Evolutionary conservation across 2,329 filamentous ascomycete species (phyloP).

Genomic region (Clarireedia hainanense): DNA sequence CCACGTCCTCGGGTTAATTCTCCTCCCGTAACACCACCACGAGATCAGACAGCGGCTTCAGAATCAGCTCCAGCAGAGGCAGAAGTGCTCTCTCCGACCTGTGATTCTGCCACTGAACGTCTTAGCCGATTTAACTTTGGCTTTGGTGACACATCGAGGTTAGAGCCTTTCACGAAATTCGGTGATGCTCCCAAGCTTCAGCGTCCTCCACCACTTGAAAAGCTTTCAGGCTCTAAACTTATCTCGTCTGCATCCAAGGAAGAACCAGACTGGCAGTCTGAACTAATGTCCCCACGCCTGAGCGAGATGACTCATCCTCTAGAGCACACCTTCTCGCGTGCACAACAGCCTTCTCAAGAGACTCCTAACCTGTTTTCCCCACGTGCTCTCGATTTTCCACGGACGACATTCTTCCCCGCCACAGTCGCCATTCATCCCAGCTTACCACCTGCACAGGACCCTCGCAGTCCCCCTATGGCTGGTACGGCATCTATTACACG

Average conservation of each 20-base stretch:
- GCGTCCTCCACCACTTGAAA: slow-evolving; percentile 1
- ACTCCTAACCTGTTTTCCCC: slow-evolving; percentile 49
- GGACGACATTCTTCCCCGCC: slow-evolving; percentile 51
- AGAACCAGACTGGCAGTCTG: slow-evolving; percentile 19
- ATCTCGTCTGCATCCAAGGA: slow-evolving; percentile 9
- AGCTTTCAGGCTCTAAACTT: background rate
- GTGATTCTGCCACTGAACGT: slow-evolving; percentile 16
- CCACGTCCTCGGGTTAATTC: slow-evolving; percentile 45
- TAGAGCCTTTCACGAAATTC: background rate
- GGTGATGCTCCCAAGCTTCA: background rate
- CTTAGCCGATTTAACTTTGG: slow-evolving; percentile 26
- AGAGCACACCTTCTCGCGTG: slow-evolving; percentile 18
- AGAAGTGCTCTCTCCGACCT: slow-evolving; percentile 8
- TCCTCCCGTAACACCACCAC: slow-evolving; percentile 34
- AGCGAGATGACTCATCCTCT: slow-evolving; percentile 28
- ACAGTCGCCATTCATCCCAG: slow-evolving; percentile 28
- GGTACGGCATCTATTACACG: slow-evolving; percentile 68
- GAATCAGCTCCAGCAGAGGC: background rate
- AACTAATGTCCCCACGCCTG: slow-evolving; percentile 27
- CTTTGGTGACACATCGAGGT: slow-evolving; percentile 13
- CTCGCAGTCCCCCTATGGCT: slow-evolving; percentile 65
- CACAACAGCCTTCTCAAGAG: slow-evolving; percentile 16
- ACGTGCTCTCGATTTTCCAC: slow-evolving; percentile 64
- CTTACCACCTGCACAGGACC: slow-evolving; percentile 42
- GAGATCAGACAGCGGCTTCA: slow-evolving; percentile 14